A percentile compares a stretch with the other conserved stretches of the same genome.
These are phyloP conservation scores for Coelastrella sp. DNA, from an alignment of 139 green algal genomes.

Conservation along the genomic window DNA sequence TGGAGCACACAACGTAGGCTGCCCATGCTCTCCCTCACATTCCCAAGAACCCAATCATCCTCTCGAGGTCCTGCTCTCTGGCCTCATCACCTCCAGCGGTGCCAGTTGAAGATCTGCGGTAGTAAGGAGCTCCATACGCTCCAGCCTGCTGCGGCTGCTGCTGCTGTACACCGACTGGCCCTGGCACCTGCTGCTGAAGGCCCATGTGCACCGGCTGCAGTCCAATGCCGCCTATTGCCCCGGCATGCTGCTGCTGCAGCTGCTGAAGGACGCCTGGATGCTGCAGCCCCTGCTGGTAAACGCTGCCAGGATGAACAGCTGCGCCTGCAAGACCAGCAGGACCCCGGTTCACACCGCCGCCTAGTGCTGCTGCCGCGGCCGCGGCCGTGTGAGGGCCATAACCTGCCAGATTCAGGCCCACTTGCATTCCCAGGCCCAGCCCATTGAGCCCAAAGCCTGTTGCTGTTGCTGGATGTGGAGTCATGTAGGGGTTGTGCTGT, in stretches of 20 bases:
- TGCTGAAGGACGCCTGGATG: background rate
- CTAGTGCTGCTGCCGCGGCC: background rate
- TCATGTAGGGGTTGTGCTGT: background rate
- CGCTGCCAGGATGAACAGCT: background rate
- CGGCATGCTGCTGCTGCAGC: constrained; percentile 16
- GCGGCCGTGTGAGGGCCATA: background rate
- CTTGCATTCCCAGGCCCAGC: constrained; percentile 24
- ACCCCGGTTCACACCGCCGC: background rate
- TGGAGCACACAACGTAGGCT: background rate
- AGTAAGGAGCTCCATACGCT: background rate
- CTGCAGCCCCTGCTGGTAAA: background rate
- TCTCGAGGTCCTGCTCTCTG: constrained; percentile 36
- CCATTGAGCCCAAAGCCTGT: constrained; percentile 23
- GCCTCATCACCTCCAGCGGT: constrained; percentile 17
- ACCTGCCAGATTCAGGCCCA: constrained; percentile 6
- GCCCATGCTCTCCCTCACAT: background rate
- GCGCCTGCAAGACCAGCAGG: background rate
- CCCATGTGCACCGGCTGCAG: background rate
- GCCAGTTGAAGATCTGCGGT: constrained; percentile 14
- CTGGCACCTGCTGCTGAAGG: constrained; percentile 15
- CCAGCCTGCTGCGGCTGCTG: background rate
- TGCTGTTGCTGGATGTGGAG: background rate
- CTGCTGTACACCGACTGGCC: background rate
- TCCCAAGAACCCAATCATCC: constrained; percentile 23
- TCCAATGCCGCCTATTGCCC: background rate